These are phyloP conservation scores for Croton setiger DNA, from an alignment of 441 rosid genomes.

Conservation along the genomic window DNA sequence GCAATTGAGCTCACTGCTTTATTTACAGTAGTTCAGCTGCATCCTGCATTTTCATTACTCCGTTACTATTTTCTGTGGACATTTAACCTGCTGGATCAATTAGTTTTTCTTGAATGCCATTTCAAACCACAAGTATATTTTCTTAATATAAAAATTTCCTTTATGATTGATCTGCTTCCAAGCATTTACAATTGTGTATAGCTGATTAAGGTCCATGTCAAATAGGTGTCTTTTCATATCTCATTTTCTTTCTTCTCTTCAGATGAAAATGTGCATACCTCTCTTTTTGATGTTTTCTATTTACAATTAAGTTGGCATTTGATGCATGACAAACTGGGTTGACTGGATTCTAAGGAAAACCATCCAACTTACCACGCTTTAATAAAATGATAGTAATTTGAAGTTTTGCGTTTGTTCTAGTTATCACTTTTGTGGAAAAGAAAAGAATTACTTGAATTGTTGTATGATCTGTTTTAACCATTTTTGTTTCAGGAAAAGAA, in stretches of 20 bases:
- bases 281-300: not conserved
- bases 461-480: not conserved
- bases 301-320: not conserved
- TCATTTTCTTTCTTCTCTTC: not conserved
- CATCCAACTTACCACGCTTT: not conserved
- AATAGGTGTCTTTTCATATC: not conserved
- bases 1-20: not conserved
- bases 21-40: not conserved
- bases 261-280: not conserved
- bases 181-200: not conserved
- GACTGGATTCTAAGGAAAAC: not conserved
- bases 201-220: not conserved
- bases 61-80: not conserved
- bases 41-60: not conserved
- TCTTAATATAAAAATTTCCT: too few species aligned
- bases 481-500: not conserved
- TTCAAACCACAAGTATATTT: not conserved
- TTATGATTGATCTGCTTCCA: not conserved
- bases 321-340: not conserved
- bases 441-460: not conserved
- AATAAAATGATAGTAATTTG: not conserved
- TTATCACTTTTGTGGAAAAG: not conserved
- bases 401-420: not conserved
- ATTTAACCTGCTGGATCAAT: not conserved
- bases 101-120: not conserved